phyloP scores from a whole-genome alignment of 345 rosid species.

The Clausena lansium region DNA sequence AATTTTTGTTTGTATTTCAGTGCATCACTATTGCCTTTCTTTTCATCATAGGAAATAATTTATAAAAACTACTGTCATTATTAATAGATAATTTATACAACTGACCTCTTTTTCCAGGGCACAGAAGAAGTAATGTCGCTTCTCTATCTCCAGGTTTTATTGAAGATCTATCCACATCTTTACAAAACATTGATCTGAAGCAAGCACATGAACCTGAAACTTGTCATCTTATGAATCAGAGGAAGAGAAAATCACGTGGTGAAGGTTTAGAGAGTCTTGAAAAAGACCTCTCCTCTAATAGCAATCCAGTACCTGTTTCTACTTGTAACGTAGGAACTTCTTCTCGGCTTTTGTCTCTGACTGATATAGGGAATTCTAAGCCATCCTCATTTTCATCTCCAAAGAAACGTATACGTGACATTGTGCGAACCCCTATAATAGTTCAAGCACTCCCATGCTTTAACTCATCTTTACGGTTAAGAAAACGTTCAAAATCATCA shows the following conservation, averaged over 20 bases:
- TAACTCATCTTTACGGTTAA: slow-evolving; percentile 7
- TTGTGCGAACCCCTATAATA: slow-evolving; percentile 20
- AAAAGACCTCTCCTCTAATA: slow-evolving; percentile 2
- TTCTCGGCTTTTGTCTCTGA: slow-evolving; percentile 19
- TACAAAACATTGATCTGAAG: slow-evolving; percentile 13
- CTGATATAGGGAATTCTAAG: slow-evolving; percentile 9
- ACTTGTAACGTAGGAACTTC: slow-evolving; percentile 2
- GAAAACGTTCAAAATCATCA: slow-evolving; percentile 16
- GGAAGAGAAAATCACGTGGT: slow-evolving; percentile 5
- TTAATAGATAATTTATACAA: neutral
- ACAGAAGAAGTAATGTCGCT: slow-evolving; percentile 8
- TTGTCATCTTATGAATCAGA: slow-evolving; percentile 15
- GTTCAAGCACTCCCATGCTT: slow-evolving; percentile 46
- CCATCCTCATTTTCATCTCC: slow-evolving; percentile 18
- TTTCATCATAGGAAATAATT: neutral
- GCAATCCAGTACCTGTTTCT: slow-evolving; percentile 16
- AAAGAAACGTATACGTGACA: slow-evolving; percentile 9
- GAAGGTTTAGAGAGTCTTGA: slow-evolving; percentile 13
- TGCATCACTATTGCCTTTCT: neutral
- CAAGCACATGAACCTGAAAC: slow-evolving; percentile 18
- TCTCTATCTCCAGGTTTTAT: slow-evolving; percentile 11
- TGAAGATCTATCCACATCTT: slow-evolving; percentile 2
- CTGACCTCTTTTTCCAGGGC: slow-evolving; percentile 21
- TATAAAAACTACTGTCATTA: neutral
- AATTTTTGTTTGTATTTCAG: neutral